Percentiles rank a stretch among this genome's conserved stretches.
Conservation (phyloP, 306 rosid genomes). For the Parietaria judaica region DNA sequence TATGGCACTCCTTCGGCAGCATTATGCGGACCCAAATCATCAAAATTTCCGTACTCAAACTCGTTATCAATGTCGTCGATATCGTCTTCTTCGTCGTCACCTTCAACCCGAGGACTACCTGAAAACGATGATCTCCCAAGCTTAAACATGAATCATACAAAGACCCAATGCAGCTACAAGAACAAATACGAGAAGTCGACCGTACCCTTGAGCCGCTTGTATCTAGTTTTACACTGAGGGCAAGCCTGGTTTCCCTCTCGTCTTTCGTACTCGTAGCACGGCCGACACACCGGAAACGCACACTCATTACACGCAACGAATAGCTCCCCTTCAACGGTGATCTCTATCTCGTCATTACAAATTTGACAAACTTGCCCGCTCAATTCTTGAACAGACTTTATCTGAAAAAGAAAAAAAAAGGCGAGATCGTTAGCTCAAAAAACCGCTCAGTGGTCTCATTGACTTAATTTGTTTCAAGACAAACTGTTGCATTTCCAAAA, state of each 20-base stretch:
- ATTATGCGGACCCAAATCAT: constrained; percentile 31
- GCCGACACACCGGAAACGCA: constrained; percentile 88
- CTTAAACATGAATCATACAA: constrained; percentile 1
- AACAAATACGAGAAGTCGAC: constrained; percentile 2
- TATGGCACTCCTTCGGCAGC: constrained; percentile 36
- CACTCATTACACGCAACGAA: constrained; percentile 95
- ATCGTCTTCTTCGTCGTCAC: constrained; percentile 93
- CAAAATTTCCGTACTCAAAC: constrained; percentile 56
- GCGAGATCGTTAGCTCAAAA: not conserved
- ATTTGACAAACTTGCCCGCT: constrained; percentile 84
- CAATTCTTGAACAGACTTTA: constrained; percentile 64
- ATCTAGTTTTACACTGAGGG: constrained; percentile 90
- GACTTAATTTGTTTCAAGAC: not conserved
- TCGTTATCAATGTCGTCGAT: constrained; percentile 88
- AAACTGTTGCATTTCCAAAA: not conserved
- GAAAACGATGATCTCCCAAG: constrained; percentile 19
- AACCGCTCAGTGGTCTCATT: not conserved
- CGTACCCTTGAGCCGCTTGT: constrained; percentile 82
- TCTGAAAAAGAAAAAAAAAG: constrained; percentile 35
- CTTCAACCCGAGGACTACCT: constrained; percentile 93
- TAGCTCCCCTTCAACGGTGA: constrained; percentile 75
- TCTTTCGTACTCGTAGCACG: constrained; percentile 81
- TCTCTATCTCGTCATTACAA: constrained; percentile 73
- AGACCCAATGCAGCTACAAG: constrained; percentile 6
- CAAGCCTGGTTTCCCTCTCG: constrained; percentile 84